Evolutionary conservation across 305 asterid species (phyloP).

Genomic region (Solanum hybrid): DNA sequence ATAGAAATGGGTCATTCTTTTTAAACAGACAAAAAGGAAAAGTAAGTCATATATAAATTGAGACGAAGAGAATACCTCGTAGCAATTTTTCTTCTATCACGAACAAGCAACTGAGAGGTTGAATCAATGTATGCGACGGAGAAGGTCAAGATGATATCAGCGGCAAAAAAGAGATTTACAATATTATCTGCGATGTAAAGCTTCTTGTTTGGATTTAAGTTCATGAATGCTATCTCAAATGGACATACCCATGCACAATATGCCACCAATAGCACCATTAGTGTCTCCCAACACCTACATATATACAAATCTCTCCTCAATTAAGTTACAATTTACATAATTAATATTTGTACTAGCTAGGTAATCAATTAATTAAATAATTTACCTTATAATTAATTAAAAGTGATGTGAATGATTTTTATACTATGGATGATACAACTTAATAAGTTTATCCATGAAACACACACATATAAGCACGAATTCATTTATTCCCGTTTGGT

Average conservation of each 20-base stretch:
- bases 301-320: not conserved
- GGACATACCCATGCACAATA: conserved; percentile 83
- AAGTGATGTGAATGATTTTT: not conserved
- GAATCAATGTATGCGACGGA: conserved; percentile 71
- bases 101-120: conserved; percentile 58
- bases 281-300: conserved; percentile 81
- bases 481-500: not conserved
- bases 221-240: conserved; percentile 59
- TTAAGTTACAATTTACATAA: not conserved
- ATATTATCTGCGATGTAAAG: conserved; percentile 49
- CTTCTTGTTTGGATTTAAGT: conserved; percentile 21
- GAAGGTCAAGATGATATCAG: conserved; percentile 60
- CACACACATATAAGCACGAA: not conserved
- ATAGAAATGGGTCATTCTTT: not conserved
- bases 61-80: conserved; percentile 30
- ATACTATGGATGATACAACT: not conserved
- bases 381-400: not conserved
- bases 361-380: not conserved
- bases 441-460: not conserved
- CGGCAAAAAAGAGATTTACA: conserved; percentile 53
- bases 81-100: conserved; percentile 41
- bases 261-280: conserved; percentile 62
- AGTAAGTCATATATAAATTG: not conserved
- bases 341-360: not conserved
- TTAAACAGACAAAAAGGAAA: not conserved